phyloP scores from a whole-genome alignment of 352 stramenopile genomes.

The Pythium plurisporium region DNA sequence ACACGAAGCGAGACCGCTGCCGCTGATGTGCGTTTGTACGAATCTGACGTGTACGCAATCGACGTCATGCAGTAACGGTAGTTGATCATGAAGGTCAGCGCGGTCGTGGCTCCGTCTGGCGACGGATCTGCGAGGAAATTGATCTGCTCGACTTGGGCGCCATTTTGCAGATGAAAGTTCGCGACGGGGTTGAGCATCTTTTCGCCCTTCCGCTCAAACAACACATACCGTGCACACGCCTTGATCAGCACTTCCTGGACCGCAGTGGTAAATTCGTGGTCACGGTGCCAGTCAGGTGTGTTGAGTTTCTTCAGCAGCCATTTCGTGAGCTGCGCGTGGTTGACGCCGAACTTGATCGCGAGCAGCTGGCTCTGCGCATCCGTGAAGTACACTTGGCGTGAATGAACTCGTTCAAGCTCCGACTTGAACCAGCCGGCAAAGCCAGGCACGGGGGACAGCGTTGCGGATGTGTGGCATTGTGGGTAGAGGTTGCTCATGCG shows the following conservation, averaged over 20 bases:
- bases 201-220: conserved; percentile 70
- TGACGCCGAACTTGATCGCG: conserved; percentile 55
- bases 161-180: conserved; percentile 85
- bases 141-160: conserved; percentile 80
- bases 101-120: conserved; percentile 32
- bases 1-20: conserved; percentile 56
- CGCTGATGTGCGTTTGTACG: conserved; percentile 72
- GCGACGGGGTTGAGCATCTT: conserved; percentile 81
- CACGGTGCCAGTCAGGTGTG: conserved; percentile 40
- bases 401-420: conserved; percentile 33
- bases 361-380: conserved; percentile 43
- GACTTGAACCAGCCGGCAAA: conserved; percentile 68
- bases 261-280: conserved; percentile 40
- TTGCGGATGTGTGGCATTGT: conserved; percentile 58
- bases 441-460: conserved; percentile 71
- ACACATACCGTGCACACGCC: conserved; percentile 69
- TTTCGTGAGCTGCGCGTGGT: conserved; percentile 48
- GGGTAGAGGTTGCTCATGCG: conserved; percentile 65
- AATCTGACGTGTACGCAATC: conserved; percentile 68
- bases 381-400: conserved; percentile 41
- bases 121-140: conserved; percentile 78
- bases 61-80: conserved; percentile 86
- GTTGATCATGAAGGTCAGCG: conserved; percentile 84
- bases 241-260: conserved; percentile 49
- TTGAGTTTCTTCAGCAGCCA: conserved; percentile 65